These are phyloP conservation scores for Eucalyptus albens DNA, from an alignment of 345 rosid species.

Conservation along the genomic window DNA sequence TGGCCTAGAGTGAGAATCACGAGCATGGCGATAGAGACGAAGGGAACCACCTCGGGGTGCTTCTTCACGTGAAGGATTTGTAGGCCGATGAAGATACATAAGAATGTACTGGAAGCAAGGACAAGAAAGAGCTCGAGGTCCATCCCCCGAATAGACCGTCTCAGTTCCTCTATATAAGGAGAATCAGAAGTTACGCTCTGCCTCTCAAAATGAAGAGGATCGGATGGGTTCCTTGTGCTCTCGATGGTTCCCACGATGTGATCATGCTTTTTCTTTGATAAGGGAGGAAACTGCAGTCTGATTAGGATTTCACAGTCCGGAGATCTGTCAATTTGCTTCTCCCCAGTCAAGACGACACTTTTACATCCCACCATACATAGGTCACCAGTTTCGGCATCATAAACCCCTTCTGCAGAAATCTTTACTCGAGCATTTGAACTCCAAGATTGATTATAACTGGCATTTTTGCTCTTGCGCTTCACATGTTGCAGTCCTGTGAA, in stretches of 20 bases:
- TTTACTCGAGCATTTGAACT: neutral
- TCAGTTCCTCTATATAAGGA: neutral
- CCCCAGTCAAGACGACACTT: neutral
- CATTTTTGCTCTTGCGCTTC: neutral
- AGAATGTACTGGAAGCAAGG: constrained; percentile 26
- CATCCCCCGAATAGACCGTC: constrained; percentile 22
- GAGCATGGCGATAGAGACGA: constrained; percentile 37
- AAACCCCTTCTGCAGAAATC: constrained; percentile 38
- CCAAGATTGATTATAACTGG: neutral
- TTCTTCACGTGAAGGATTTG: constrained; percentile 28
- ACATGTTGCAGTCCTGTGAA: neutral
- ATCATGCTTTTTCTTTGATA: constrained; percentile 1
- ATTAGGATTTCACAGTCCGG: constrained; percentile 27
- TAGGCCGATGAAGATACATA: constrained; percentile 18
- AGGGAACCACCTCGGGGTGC: constrained; percentile 21
- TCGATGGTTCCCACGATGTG: constrained; percentile 19
- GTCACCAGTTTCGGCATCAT: constrained; percentile 20
- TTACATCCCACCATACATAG: constrained; percentile 51
- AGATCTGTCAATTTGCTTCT: neutral
- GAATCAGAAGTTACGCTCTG: constrained; percentile 2
- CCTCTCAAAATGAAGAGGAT: constrained; percentile 17
- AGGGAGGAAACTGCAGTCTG: constrained; percentile 21
- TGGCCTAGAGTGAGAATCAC: constrained; percentile 26
- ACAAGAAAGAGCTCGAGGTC: constrained; percentile 35
- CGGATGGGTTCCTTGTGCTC: constrained; percentile 16